phyloP scores from a whole-genome alignment of 805 yeast species.

The Candida lessepsii region DNA sequence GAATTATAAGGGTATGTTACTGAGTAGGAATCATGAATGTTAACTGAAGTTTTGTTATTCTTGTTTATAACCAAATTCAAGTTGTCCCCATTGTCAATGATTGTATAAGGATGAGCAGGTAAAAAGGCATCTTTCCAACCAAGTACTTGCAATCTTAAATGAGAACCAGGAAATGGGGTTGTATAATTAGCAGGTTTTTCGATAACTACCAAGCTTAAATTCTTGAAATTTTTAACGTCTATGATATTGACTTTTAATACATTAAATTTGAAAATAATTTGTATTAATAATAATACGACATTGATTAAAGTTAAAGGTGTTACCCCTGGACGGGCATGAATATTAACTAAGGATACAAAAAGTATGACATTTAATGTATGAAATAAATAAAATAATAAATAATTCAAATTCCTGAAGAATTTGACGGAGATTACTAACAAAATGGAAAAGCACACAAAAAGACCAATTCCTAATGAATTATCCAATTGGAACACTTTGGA shows the following conservation, averaged over 20 bases:
- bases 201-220: conserved; percentile 6
- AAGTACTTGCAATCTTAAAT: conserved; percentile 7
- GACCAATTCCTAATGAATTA: conserved; percentile 55
- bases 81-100: conserved; percentile 11
- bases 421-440: conserved; percentile 48
- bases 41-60: conserved; percentile 6
- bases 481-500: conserved; percentile 30
- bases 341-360: conserved; percentile 43
- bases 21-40: conserved; percentile 5
- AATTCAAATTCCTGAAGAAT: conserved; percentile 48
- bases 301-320: conserved; percentile 17
- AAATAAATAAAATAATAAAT: conserved; percentile 52
- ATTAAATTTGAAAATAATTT: conserved; percentile 32
- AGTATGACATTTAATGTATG: conserved; percentile 54
- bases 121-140: conserved; percentile 4
- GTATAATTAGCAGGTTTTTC: conserved; percentile 13
- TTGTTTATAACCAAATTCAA: conserved; percentile 11
- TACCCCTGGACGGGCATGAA: conserved; percentile 76
- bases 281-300: conserved; percentile 30
- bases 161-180: conserved; percentile 13
- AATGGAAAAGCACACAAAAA: conserved; percentile 32
- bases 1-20: conserved; percentile 14
- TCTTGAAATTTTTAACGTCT: conserved; percentile 6
- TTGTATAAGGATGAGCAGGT: conserved; percentile 17
- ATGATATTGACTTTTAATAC: neutral